Conservation (phyloP, 208 protist genomes). For the Herpetomonas samuelpessoai region DNA sequence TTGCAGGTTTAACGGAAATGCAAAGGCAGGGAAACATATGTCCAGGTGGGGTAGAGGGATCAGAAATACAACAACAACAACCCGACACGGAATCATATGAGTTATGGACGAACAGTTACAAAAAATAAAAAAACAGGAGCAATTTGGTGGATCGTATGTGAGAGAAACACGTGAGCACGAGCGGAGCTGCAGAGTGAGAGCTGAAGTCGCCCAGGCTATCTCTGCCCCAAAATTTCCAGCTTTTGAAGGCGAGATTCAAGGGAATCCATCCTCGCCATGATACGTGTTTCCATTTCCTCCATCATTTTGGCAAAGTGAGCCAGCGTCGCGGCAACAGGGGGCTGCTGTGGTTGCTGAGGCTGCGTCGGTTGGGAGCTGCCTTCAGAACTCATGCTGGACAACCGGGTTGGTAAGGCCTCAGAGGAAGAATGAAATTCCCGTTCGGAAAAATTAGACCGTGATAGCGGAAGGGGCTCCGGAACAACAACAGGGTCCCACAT, state of each 20-base stretch:
- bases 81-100: constrained; percentile 6
- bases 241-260: not conserved
- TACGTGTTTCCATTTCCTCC: constrained; percentile 26
- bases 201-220: too few species aligned
- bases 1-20: too few species aligned
- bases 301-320: constrained; percentile 27
- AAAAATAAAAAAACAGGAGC: constrained; percentile 10
- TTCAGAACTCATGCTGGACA: constrained; percentile 43
- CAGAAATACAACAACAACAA: constrained; percentile 3
- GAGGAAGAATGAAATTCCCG: constrained; percentile 38
- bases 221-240: too few species aligned
- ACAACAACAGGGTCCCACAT: constrained; percentile 76
- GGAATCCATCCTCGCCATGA: constrained; percentile 22
- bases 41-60: too few species aligned
- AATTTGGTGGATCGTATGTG: too few species aligned
- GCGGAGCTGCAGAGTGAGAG: too few species aligned
- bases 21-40: too few species aligned
- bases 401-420: constrained; percentile 26
- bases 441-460: constrained; percentile 38
- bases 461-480: constrained; percentile 53
- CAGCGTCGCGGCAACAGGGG: not conserved
- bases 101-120: constrained; percentile 1
- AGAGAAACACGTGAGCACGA: too few species aligned
- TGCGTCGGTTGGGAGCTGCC: constrained; percentile 12
- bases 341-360: too few species aligned